These are phyloP conservation scores for Fusarium penzigii DNA, from an alignment of 2,329 filamentous ascomycete species.

Conservation along the genomic window DNA sequence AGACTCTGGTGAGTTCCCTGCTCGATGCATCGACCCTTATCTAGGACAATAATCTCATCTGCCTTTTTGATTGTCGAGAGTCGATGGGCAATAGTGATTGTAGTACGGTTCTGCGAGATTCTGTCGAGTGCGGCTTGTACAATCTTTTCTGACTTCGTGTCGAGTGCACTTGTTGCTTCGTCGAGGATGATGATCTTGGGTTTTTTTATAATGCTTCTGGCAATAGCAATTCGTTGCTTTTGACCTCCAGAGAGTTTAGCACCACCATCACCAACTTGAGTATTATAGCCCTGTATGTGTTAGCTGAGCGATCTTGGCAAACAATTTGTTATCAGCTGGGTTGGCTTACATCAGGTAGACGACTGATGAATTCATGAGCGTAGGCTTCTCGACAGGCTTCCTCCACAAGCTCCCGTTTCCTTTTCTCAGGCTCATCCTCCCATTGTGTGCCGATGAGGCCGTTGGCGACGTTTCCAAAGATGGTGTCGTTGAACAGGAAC, in stretches of 20 bases:
- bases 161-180: conserved; percentile 90
- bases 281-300: conserved; percentile 69
- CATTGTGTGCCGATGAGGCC: conserved; percentile 83
- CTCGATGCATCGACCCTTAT: conserved; percentile 81
- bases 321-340: too few relatives aligned
- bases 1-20: conserved; percentile 93
- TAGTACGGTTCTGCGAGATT: conserved; percentile 83
- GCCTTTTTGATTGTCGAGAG: conserved; percentile 92
- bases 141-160: conserved; percentile 91
- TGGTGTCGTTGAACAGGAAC: conserved; percentile 84
- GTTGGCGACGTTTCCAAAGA: conserved; percentile 86
- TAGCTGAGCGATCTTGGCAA: too few relatives aligned
- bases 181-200: conserved; percentile 92
- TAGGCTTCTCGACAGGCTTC: conserved; percentile 89
- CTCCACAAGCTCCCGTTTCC: conserved; percentile 69
- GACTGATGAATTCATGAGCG: conserved; percentile 85
- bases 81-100: conserved; percentile 93
- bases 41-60: conserved; percentile 95
- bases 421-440: conserved; percentile 66
- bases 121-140: conserved; percentile 91
- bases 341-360: conserved; percentile 58
- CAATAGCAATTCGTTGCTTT: conserved; percentile 95
- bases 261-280: conserved; percentile 92
- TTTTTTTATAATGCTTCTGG: conserved; percentile 86
- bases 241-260: conserved; percentile 93